Conservation (phyloP, 2,329 filamentous ascomycete species). For the Fonsecaea pedrosoi region DNA sequence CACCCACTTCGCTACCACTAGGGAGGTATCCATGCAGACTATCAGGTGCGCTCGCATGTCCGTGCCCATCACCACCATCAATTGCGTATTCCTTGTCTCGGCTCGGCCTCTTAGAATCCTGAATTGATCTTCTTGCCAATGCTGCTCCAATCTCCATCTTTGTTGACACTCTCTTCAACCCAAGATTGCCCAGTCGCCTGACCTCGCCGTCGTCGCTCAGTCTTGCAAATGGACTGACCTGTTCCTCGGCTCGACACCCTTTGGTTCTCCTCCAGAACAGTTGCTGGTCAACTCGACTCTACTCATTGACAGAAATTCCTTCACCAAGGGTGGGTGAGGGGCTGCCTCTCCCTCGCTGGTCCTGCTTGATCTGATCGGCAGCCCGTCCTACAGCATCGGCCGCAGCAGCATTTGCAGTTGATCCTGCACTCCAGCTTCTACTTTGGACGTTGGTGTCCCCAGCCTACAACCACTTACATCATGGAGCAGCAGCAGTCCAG, state of each 20-base stretch:
- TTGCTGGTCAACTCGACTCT: constrained; percentile 1
- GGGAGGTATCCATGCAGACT: constrained; percentile 14
- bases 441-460: not conserved
- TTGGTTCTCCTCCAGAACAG: not conserved
- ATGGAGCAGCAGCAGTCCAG: constrained; percentile 28
- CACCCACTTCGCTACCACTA: constrained; percentile 23
- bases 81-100: constrained; percentile 27
- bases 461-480: constrained; percentile 16
- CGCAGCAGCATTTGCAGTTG: not conserved
- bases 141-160: constrained; percentile 10
- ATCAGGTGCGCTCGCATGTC: constrained; percentile 12
- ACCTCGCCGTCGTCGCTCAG: constrained; percentile 26
- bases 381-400: not conserved
- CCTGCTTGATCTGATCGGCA: constrained; percentile 15
- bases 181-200: constrained; percentile 14
- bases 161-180: constrained; percentile 2
- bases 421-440: constrained; percentile 8
- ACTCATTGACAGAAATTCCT: not conserved
- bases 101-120: constrained; percentile 6
- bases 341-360: constrained; percentile 11
- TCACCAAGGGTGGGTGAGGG: constrained; percentile 12
- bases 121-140: constrained; percentile 12
- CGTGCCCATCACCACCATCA: constrained; percentile 14
- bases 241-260: constrained; percentile 3
- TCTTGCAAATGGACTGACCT: constrained; percentile 5